Evolutionary conservation across 2,329 filamentous ascomycete genomes (phyloP), one percentile per base, ranked within the genome.

Genomic region (Penicillium sp.): DNA sequence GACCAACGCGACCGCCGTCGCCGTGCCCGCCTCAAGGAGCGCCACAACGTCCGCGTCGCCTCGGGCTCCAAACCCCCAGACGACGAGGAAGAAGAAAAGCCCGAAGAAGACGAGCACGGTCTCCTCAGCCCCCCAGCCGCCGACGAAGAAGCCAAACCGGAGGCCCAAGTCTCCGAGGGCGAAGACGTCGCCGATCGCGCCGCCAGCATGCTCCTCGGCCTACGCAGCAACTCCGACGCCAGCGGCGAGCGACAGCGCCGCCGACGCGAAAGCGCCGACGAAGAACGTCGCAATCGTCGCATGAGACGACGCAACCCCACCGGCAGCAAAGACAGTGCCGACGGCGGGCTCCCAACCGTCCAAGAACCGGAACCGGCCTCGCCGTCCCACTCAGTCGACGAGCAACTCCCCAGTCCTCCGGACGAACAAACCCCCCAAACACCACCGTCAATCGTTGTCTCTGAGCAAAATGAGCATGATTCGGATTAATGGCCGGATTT

Each of bases 1-100:
- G 92, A 97, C 72, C 89, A 95, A 73, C 85, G 93, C 68, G 94
- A 97, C 73, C 86, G 92, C 64, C 86, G 94, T 59, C 86, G 93
- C 55, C 86, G 93, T 62, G 92, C 92, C 38, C 83, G 93, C 51
- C 83, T 97, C 64, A 95, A 96, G 83, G 92, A 96, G 69, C 83
- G 87, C 27, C 91, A 97, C 69, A 90, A 96, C 75, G 89, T 94
- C 31, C 90, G 93, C 57, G 85, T 97, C 49, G 91, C 93, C 14
- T 93, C 89, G 16, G 93, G 92, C 8, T 91, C 96, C 67, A 84
- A 93, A 67, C 88, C 95, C n/a, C 88, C 95, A 66, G 83, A 82
- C 13, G 80, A 84, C 48, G 85, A 86, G 52, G 75, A 79, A 27
- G 84, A 83, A 50, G 72, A 66, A 70, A 62, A 75, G 16, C 49